phyloP scores from a whole-genome alignment of 116 monocot genomes.

The Papilionanthe hybrid region DNA sequence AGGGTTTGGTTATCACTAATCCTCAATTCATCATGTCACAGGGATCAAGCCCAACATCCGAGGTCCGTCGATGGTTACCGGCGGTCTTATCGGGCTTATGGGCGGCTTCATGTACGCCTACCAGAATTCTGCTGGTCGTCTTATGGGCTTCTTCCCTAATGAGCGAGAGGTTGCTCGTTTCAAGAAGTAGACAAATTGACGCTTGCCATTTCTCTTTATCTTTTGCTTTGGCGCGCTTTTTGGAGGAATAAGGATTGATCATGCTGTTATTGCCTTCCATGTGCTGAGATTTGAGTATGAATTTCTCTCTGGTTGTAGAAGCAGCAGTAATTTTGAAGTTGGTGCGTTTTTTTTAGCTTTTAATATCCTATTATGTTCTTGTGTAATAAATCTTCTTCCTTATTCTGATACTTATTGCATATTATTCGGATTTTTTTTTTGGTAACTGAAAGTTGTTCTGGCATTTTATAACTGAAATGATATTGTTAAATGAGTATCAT shows the following conservation, averaged over 20 bases:
- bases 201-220: neutral
- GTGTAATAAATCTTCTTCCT: neutral
- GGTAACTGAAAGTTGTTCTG: neutral
- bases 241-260: neutral
- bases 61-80: constrained; percentile 98
- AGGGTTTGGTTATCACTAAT: constrained; percentile 2
- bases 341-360: neutral
- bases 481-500: neutral
- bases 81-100: constrained; percentile 85
- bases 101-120: constrained; percentile 99
- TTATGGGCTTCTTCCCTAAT: constrained; percentile 98
- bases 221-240: neutral
- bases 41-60: constrained; percentile 90
- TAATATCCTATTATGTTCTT: neutral
- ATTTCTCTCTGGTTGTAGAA: constrained; percentile 1
- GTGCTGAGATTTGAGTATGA: neutral
- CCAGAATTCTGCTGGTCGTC: constrained; percentile 94
- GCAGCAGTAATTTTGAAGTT: neutral
- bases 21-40: constrained; percentile 11
- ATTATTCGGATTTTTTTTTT: neutral
- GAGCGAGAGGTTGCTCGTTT: constrained; percentile 77
- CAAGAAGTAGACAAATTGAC: constrained; percentile 40
- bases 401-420: neutral
- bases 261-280: neutral
- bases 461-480: neutral